These are phyloP conservation scores for Chloromonas sp. DNA, from an alignment of 163 green algal genomes.

Conservation along the genomic window DNA sequence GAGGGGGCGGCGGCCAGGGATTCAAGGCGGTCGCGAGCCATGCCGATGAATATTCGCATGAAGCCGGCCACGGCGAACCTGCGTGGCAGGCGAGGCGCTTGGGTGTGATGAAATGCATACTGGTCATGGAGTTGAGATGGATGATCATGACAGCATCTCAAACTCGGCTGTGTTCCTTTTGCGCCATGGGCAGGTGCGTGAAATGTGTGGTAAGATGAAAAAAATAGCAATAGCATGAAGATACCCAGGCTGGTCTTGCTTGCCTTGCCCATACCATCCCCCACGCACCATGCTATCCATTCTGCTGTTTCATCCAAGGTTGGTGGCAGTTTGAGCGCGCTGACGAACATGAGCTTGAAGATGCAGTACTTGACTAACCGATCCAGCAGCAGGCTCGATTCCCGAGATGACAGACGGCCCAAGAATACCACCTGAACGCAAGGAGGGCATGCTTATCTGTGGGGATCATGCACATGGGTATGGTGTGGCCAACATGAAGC, in stretches of 20 bases:
- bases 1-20: conserved; percentile 18
- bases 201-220: not conserved
- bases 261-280: not conserved
- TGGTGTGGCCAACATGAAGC: not conserved
- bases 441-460: not conserved
- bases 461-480: not conserved
- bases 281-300: conserved; percentile 40
- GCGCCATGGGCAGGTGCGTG: not conserved
- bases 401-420: conserved; percentile 20
- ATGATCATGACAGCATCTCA: no score
- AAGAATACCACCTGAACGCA: conserved; percentile 31
- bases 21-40: conserved; percentile 36
- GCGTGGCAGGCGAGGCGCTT: not conserved
- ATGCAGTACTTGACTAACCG: conserved; percentile 39
- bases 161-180: no score
- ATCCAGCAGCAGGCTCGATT: conserved; percentile 23
- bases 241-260: no score
- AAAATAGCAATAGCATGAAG: no score
- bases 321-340: conserved; percentile 1
- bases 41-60: conserved; percentile 39
- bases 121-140: not conserved
- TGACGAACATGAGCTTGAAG: conserved; percentile 38
- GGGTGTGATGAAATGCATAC: not conserved
- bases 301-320: conserved; percentile 20
- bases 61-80: conserved; percentile 43